Percentiles rank a stretch among this genome's conserved stretches.
phyloP scores from a whole-genome alignment of 1,284 basidiomycete species.

The Ceratobasidium sp. region DNA sequence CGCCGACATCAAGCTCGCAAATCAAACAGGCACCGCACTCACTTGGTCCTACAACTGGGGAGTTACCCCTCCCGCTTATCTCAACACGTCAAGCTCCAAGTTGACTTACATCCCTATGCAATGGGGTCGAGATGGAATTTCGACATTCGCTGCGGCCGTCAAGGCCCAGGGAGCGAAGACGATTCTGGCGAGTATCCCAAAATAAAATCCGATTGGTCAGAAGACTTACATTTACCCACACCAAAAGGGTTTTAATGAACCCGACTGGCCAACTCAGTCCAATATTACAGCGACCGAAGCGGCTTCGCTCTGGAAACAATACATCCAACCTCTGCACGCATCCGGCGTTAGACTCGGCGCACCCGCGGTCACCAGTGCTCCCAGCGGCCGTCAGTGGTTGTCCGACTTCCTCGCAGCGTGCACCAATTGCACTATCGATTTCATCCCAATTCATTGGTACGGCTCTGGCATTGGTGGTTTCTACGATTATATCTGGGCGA shows the following conservation, averaged over 20 bases:
- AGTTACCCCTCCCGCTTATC: conserved; percentile 50
- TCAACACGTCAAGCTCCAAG: conserved; percentile 42
- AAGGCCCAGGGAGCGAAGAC: conserved; percentile 49
- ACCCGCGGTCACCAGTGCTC: conserved; percentile 50
- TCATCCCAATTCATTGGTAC: conserved; percentile 30
- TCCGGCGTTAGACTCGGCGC: conserved; percentile 53
- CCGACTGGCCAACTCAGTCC: conserved; percentile 54
- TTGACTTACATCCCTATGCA: conserved; percentile 55
- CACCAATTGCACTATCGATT: conserved; percentile 21
- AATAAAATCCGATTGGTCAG: conserved; percentile 19
- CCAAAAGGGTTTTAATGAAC: conserved; percentile 48
- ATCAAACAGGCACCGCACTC: conserved; percentile 49
- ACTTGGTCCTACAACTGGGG: conserved; percentile 55
- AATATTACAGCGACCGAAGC: conserved; percentile 56
- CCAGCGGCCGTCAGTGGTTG: conserved; percentile 23
- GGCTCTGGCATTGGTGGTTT: conserved; percentile 16
- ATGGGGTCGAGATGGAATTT: conserved; percentile 52
- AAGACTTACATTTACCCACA: conserved; percentile 1
- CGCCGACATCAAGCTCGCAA: conserved; percentile 49
- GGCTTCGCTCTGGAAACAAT: conserved; percentile 56
- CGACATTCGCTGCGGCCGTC: conserved; percentile 50
- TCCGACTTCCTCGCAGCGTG: conserved; percentile 19
- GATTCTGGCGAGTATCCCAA: conserved; percentile 53
- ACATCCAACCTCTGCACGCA: conserved; percentile 57
- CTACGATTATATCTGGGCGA: conserved; percentile 29